Evolutionary conservation across 441 rosid genomes (phyloP), one percentile per base, ranked within the genome.

Genomic region (Melastoma candidum): DNA sequence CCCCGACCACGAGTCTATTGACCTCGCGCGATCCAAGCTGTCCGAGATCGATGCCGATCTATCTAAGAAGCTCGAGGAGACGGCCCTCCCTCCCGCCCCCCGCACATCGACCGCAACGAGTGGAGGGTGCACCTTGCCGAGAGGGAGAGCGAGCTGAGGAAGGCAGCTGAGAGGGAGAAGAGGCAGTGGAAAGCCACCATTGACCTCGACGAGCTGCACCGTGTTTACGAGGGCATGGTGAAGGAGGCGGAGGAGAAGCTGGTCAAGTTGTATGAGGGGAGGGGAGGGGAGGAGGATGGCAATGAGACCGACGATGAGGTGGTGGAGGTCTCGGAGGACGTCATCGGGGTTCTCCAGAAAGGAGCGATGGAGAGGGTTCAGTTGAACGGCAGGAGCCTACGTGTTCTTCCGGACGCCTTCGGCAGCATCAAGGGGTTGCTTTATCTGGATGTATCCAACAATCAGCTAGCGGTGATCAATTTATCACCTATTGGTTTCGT

Each of bases 1-100:
- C 4, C 98, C 96, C 17, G 94, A 85, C 63, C 98, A 85, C 66
- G 94, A 92, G 77, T 63, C 81, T 41, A 77, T 92, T 22, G 98
- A 92, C 68, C 56, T 36, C 26, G 95, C 98, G 3, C 84, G 68
- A 47, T 52, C 77, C 2, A 77, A 73, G 13, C 79, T 92, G 45
- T 41, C 51, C 0, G 85, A 80, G 59, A 80, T 80, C 66, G 97
- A 84, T 2, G 48, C 81, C 0, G 27, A 51, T 11, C 71, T 90
- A 0, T 75, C 84, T 2, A 84, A 80, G 65, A 74, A 79, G 25
- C 83, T 92, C 10, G 95, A 80, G 50, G 94, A 81, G 47, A 71
- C 88, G 49, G 90, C 83, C 27, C 83, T 78, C 5, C 69, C 11
- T 73, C 78, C 1, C 78, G 82, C 7, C 84, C 90, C 1, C 26